Percentiles rank a stretch among this genome's conserved stretches.
Evolutionary conservation across 1,284 basidiomycete species (phyloP).

Genomic region (Apiotrichum gracile): DNA sequence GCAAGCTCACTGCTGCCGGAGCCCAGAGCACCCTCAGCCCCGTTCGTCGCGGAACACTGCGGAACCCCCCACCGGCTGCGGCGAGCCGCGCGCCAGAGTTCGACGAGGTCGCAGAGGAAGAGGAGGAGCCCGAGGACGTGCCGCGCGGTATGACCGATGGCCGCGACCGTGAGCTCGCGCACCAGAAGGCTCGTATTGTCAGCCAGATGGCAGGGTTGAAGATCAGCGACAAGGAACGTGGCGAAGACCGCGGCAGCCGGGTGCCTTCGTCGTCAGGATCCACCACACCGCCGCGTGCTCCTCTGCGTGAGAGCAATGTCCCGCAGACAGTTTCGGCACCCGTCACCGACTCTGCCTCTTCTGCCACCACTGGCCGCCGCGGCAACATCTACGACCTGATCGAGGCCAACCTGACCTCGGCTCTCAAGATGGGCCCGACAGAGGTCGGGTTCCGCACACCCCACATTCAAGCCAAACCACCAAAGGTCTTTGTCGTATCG

Average conservation of each 20-base stretch:
- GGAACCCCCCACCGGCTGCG: not conserved
- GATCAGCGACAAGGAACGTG: constrained; percentile 5
- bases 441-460: not conserved
- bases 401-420: constrained; percentile 58
- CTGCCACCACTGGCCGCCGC: not conserved
- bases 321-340: not conserved
- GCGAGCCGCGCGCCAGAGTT: constrained; percentile 53
- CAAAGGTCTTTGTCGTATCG: constrained; percentile 84
- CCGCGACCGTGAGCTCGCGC: constrained; percentile 54
- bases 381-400: constrained; percentile 24
- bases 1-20: constrained; percentile 51
- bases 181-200: constrained; percentile 80
- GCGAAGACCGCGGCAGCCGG: not conserved
- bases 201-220: constrained; percentile 66
- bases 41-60: constrained; percentile 33
- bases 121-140: constrained; percentile 33
- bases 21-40: constrained; percentile 41
- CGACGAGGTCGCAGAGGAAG: constrained; percentile 48
- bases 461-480: constrained; percentile 42
- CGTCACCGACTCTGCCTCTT: not conserved
- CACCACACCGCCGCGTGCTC: not conserved
- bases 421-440: not conserved
- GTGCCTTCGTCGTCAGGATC: not conserved
- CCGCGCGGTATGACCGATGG: constrained; percentile 21
- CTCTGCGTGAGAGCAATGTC: constrained; percentile 4